phyloP scores from a whole-genome alignment of 768 basidiomycete genomes.

The Mycena rosella region DNA sequence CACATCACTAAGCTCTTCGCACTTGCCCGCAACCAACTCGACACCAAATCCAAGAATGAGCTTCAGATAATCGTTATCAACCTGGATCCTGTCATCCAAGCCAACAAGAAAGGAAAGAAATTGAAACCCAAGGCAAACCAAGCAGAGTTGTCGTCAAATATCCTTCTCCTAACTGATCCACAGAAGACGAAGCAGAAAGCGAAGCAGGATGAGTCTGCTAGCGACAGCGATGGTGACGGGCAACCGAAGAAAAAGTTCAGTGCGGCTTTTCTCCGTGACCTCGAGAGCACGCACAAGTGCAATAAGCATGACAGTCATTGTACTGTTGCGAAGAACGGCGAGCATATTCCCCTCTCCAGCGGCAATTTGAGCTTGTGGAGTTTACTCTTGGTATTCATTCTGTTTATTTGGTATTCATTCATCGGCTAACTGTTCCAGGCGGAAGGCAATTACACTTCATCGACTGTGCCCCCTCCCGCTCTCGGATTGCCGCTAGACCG shows the following conservation, averaged over 20 bases:
- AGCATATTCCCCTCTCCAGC: neutral
- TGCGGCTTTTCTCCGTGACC: neutral
- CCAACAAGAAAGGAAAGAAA: too few relatives aligned
- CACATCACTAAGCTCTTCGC: conserved; percentile 5
- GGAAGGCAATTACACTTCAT: neutral
- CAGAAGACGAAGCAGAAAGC: neutral
- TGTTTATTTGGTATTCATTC: too few relatives aligned
- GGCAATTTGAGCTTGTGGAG: neutral
- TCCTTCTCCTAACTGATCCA: too few relatives aligned
- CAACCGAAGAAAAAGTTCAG: neutral
- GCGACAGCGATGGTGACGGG: neutral
- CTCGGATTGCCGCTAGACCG: neutral
- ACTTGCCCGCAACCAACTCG: neutral
- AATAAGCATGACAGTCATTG: neutral
- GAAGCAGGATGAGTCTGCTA: neutral
- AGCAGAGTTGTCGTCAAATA: too few relatives aligned
- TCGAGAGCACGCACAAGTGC: neutral
- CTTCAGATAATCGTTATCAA: too few relatives aligned
- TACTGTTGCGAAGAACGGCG: conserved; percentile 5
- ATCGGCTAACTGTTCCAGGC: neutral
- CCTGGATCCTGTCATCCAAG: too few relatives aligned
- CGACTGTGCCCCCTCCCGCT: neutral
- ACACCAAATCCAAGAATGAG: too few relatives aligned
- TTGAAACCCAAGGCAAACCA: too few relatives aligned
- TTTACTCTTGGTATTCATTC: neutral